Evolutionary conservation across 108 stramenopile genomes (phyloP).

Genomic region (Cyclotella cryptica): DNA sequence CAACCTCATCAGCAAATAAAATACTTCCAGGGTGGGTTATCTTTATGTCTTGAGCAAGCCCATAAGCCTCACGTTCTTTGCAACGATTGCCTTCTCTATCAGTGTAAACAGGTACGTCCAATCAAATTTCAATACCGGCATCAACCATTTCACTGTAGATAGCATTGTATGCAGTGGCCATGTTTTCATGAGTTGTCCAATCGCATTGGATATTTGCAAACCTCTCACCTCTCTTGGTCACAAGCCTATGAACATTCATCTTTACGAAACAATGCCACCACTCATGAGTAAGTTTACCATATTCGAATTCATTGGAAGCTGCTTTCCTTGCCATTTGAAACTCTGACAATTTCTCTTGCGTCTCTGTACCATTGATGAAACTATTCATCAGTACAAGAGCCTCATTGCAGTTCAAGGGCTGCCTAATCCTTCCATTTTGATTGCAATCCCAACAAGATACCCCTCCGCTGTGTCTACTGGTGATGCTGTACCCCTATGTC

Average conservation of each 20-base stretch:
- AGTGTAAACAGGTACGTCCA: too few relatives aligned
- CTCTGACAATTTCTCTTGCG: conserved; percentile 10
- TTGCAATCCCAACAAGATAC: neutral
- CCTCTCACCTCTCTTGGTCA: conserved; percentile 22
- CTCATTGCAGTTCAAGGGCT: neutral
- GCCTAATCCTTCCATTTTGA: neutral
- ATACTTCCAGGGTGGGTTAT: conserved; percentile 2
- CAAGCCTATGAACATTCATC: neutral
- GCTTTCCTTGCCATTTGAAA: conserved; percentile 3
- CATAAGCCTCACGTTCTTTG: too few relatives aligned
- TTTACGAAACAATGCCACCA: conserved; percentile 20
- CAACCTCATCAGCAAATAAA: conserved; percentile 13
- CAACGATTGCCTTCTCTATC: neutral
- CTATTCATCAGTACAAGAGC: conserved; percentile 3
- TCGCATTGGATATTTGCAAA: neutral
- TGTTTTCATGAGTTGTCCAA: conserved; percentile 27
- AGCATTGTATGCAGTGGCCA: conserved; percentile 17
- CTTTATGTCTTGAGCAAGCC: neutral
- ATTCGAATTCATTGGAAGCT: neutral
- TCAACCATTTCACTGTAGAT: conserved; percentile 36
- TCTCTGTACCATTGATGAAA: neutral
- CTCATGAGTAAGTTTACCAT: neutral
- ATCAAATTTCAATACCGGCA: neutral
- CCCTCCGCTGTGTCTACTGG: conserved; percentile 1
- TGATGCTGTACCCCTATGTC: conserved; percentile 2